phyloP scores from a whole-genome alignment of 495 filamentous ascomycete species.

The Aspergillus cristatus region DNA sequence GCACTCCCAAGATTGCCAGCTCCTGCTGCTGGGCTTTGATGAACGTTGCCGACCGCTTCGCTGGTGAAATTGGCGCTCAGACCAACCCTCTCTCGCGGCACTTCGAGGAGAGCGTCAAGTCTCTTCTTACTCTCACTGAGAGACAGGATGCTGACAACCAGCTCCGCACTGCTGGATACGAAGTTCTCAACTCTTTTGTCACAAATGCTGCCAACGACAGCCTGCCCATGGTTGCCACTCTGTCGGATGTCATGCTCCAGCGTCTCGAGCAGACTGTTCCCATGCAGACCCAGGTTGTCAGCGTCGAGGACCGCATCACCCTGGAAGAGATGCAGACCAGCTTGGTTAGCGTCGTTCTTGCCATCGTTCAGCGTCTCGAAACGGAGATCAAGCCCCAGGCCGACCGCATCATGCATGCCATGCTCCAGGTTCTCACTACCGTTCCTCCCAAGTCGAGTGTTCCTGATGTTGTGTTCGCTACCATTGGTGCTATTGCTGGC shows the following conservation, averaged over 20 bases:
- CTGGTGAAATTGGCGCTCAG: conserved; percentile 64
- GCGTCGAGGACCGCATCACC: conserved; percentile 87
- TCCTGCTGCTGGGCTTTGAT: conserved; percentile 99
- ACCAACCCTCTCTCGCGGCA: conserved; percentile 82
- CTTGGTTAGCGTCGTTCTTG: conserved; percentile 78
- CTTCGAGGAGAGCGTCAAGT: conserved; percentile 85
- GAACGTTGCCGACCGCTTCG: conserved; percentile 94
- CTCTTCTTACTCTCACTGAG: conserved; percentile 77
- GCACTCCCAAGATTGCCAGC: conserved; percentile 90
- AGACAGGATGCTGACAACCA: conserved; percentile 74
- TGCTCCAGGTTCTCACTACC: conserved; percentile 71
- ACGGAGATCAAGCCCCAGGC: conserved; percentile 83
- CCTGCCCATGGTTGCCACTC: conserved; percentile 64
- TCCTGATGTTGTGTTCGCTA: conserved; percentile 84
- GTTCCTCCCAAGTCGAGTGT: conserved; percentile 83
- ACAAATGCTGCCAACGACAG: conserved; percentile 81
- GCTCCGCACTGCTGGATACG: conserved; percentile 96
- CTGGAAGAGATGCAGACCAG: conserved; percentile 98
- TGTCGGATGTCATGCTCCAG: conserved; percentile 77
- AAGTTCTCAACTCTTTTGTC: conserved; percentile 90
- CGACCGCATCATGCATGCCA: conserved; percentile 83
- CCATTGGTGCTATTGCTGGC: conserved; percentile 75
- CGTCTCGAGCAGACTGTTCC: conserved; percentile 83
- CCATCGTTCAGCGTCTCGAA: conserved; percentile 87
- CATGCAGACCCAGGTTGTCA: conserved; percentile 91